Evolutionary conservation across 2,329 filamentous ascomycete species (phyloP).

Genomic region (Alternaria sp.): DNA sequence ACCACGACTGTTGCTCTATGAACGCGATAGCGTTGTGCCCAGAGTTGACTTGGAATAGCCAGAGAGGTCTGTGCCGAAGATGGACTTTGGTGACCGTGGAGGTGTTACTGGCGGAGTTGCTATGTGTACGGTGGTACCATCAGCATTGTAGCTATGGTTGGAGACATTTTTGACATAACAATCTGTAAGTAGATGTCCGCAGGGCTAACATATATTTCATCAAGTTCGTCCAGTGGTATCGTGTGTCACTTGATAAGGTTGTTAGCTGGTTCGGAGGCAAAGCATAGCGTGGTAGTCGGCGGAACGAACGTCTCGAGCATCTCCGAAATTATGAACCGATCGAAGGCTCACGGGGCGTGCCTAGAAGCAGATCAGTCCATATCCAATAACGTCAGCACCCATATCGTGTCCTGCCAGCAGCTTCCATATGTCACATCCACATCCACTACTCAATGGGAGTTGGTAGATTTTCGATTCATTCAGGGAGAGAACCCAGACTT

Average conservation of each 20-base stretch:
- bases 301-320: background rate
- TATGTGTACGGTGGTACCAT: background rate
- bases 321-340: background rate
- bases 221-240: background rate
- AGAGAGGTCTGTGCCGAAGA: background rate
- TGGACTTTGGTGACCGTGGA: background rate
- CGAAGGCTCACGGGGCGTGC: background rate
- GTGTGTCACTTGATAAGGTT: background rate
- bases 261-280: background rate
- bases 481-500: conserved; percentile 25
- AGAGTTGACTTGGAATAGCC: background rate
- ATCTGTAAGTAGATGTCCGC: background rate
- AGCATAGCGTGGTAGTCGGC: background rate
- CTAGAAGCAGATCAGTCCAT: background rate
- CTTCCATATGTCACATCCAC: conserved; percentile 1
- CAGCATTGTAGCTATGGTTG: background rate
- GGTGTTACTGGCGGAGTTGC: background rate
- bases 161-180: background rate
- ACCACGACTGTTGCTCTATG: background rate
- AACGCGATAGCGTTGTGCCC: background rate
- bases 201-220: background rate
- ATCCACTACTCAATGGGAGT: conserved; percentile 12
- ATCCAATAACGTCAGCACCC: background rate
- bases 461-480: conserved; percentile 32
- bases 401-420: background rate